Evolutionary conservation across 2,329 filamentous ascomycete genomes (phyloP), one percentile per base, ranked within the genome.

Genomic region (Aspergillus sp.): DNA sequence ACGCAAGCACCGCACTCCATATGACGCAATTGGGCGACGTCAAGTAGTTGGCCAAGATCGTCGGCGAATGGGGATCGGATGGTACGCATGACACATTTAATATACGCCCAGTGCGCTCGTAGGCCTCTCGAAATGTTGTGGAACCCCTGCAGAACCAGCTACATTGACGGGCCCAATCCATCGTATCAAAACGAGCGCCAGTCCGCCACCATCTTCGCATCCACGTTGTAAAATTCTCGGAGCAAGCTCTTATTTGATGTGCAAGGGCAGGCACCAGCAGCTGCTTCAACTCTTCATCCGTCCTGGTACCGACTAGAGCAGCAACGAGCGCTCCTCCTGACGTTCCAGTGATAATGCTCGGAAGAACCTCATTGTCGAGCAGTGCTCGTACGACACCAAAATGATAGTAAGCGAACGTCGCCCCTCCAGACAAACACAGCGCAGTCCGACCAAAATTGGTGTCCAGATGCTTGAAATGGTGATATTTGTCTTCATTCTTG

Each of bases 1-100:
- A 97, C 1, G 95, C 95, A 45, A 99, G 79, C 3, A 98, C 92
- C 2, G 95, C 93, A 11, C 92, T 96, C 95, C 96, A 99, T 61
- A 99, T 96, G 41, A 99, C 95, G 70, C 95, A 99, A 77, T 99
- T 92, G 0, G 95, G 95, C 20, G 89, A 90, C 2, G 95, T 98
- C 33, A 97, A 83, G 72, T 98, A 96, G 76, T 99, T 99, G 70
- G 91, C 91, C 7, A 99, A 82, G 63, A 99, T 96, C 0, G 92
- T 87, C 2, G 87, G 93, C 44, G 91, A 96, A 75, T 99, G 92
- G 17, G 93, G 95, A 72, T 99, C 95, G 0, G 93, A 93, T 1
- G 95, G 95, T 2, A 99, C 91, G 73, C 95, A 99, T 5, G 91
- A 91, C 9, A 99, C 92, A 74, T 99, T 99, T 51, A 99, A 82